Evolutionary conservation across 2,329 filamentous ascomycete genomes (phyloP).

Genomic region (Trichophyton verrucosum): DNA sequence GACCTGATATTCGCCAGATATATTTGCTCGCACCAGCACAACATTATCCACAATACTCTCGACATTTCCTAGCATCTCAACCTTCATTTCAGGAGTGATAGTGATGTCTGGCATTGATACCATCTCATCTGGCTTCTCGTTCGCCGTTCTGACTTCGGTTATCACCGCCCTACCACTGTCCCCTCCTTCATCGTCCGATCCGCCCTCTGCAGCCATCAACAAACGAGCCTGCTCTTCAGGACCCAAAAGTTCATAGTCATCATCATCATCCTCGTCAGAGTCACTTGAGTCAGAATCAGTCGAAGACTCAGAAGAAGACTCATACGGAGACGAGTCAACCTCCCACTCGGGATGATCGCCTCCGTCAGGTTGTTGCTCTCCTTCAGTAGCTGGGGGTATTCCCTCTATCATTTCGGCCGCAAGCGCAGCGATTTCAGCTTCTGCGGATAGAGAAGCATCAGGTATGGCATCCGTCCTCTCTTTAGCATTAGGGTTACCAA

Average conservation of each 20-base stretch:
- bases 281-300: constrained; percentile 51
- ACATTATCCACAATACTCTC: constrained; percentile 68
- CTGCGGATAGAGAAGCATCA: background rate
- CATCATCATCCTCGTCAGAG: constrained; percentile 41
- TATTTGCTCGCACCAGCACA: constrained; percentile 64
- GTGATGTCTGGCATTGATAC: constrained; percentile 63
- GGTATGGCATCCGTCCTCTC: background rate
- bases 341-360: constrained; percentile 64
- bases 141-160: constrained; percentile 60
- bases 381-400: constrained; percentile 2
- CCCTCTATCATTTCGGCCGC: constrained; percentile 2
- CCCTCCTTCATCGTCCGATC: constrained; percentile 68
- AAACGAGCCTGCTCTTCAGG: constrained; percentile 74
- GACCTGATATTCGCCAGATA: constrained; percentile 69
- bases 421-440: constrained; percentile 1
- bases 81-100: constrained; percentile 64
- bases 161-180: constrained; percentile 34
- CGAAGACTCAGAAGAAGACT: constrained; percentile 42
- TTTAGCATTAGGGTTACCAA: background rate
- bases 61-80: constrained; percentile 62
- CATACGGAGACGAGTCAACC: constrained; percentile 61
- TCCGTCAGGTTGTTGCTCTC: constrained; percentile 12
- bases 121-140: constrained; percentile 55
- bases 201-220: constrained; percentile 70
- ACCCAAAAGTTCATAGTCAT: constrained; percentile 59